Evolutionary conservation across 129 eudicot species (phyloP).

Genomic region (Arctium minus): DNA sequence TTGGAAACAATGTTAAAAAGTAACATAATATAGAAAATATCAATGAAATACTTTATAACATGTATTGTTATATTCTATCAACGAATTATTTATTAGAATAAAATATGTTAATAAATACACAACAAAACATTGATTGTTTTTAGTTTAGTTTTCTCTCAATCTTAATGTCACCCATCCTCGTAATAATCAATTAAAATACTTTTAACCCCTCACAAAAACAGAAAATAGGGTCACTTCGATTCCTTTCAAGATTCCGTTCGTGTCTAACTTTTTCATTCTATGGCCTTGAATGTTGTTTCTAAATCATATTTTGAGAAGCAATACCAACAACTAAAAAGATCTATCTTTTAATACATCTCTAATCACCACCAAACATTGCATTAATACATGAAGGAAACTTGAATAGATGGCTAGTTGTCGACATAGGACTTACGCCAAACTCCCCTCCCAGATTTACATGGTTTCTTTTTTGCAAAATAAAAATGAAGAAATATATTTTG

Average conservation of each 20-base stretch:
- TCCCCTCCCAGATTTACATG: too few relatives aligned
- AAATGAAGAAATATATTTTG: too few relatives aligned
- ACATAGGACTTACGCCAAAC: too few relatives aligned
- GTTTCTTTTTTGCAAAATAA: too few relatives aligned
- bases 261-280: not conserved
- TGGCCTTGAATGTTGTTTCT: not conserved
- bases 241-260: not conserved
- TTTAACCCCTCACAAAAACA: too few relatives aligned
- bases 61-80: not conserved
- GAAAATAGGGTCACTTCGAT: not conserved
- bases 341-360: not conserved
- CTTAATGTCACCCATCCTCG: not conserved
- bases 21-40: too few relatives aligned
- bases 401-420: not conserved
- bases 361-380: not conserved
- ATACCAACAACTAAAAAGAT: not conserved
- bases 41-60: too few relatives aligned
- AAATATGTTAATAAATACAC: not conserved
- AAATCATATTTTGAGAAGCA: not conserved
- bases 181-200: not conserved
- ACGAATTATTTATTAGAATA: not conserved
- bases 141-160: not conserved
- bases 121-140: not conserved
- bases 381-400: not conserved
- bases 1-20: not conserved